These are phyloP conservation scores for Leucosporidium scottii DNA, from an alignment of 768 basidiomycete genomes.

Conservation along the genomic window DNA sequence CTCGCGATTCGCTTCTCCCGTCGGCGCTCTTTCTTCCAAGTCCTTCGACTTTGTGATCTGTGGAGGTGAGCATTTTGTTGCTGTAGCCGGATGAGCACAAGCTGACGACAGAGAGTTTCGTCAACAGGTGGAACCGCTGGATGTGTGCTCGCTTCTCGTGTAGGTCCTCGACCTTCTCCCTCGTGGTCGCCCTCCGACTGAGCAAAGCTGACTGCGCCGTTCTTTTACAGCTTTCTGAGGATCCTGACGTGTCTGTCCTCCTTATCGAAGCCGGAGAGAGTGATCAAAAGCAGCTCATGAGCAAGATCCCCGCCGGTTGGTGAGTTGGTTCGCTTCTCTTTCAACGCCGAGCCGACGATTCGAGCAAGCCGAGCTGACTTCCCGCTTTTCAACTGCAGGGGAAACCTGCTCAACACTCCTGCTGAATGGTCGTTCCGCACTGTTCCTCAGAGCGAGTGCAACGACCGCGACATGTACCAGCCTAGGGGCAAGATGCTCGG, in stretches of 20 bases:
- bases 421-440: conserved; percentile 29
- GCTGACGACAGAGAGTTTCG: no score
- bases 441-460: conserved; percentile 1
- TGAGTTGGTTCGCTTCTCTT: no score
- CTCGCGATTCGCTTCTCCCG: no score
- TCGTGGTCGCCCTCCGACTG: not conserved
- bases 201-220: not conserved
- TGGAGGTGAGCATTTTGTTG: no score
- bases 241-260: conserved; percentile 22
- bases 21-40: no score
- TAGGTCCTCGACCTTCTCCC: not conserved
- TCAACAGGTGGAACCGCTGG: conserved; percentile 31
- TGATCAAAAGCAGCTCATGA: conserved; percentile 28
- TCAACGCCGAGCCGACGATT: no score
- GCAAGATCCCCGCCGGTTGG: conserved; percentile 29
- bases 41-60: no score
- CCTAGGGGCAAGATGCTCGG: conserved; percentile 36
- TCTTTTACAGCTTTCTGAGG: conserved; percentile 18
- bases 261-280: conserved; percentile 33
- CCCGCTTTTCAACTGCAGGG: no score
- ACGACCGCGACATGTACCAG: conserved; percentile 18
- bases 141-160: conserved; percentile 31
- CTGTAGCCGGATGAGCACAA: no score
- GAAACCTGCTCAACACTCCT: not conserved
- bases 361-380: no score